Evolutionary conservation across 768 basidiomycete genomes (phyloP).

Genomic region (Pulveroboletus sp.): DNA sequence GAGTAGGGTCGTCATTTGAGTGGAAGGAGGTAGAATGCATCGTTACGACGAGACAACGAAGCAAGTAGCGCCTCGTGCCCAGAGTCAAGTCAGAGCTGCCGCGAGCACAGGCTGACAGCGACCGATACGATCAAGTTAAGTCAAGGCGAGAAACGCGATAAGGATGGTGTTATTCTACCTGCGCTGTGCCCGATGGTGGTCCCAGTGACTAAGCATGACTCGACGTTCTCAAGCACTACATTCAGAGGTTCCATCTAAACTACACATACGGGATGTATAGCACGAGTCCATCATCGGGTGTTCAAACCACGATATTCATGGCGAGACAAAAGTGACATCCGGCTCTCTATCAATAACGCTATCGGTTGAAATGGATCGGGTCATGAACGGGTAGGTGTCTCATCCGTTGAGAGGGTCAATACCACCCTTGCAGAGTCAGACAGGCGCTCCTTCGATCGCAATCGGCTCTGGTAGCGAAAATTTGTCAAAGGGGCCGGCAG

Average conservation of each 20-base stretch:
- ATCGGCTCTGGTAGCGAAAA: conserved; percentile 26
- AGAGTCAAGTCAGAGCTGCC: conserved; percentile 11
- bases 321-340: neutral
- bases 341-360: neutral
- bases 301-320: neutral
- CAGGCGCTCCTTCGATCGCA: conserved; percentile 12
- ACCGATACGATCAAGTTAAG: conserved; percentile 1
- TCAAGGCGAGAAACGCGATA: conserved; percentile 2
- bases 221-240: neutral
- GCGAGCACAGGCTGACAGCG: conserved; percentile 8
- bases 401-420: neutral
- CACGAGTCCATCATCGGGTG: neutral
- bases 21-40: conserved; percentile 18
- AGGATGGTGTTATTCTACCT: neutral
- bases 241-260: neutral
- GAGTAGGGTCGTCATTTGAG: conserved; percentile 9
- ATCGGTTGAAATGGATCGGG: neutral
- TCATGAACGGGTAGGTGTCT: neutral
- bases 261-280: neutral
- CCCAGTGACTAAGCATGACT: conserved; percentile 25
- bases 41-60: neutral
- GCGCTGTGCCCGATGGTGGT: neutral
- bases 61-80: neutral
- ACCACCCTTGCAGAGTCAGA: conserved; percentile 3
- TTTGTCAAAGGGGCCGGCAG: conserved; percentile 51